Conservation (phyloP, 441 rosid species). For the Populus tomentosa region DNA sequence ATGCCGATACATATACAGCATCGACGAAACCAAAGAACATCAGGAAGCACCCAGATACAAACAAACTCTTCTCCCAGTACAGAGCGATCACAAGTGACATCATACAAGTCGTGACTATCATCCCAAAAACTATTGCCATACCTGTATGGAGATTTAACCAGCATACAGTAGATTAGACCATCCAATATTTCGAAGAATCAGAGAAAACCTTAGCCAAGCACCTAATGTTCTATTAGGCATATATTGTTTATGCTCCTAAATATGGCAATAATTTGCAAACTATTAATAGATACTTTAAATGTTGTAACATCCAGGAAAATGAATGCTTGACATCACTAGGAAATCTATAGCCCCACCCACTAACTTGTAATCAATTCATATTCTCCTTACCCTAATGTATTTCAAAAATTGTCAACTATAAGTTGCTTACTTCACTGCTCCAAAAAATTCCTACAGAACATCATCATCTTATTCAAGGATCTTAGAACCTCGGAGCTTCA, state of each 20-base stretch:
- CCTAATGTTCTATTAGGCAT: background rate
- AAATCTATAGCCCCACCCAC: background rate
- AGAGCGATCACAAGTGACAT: slow-evolving; percentile 65
- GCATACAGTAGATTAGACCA: background rate
- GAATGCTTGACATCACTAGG: background rate
- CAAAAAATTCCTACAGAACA: background rate
- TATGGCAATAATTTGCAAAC: background rate
- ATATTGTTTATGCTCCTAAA: background rate
- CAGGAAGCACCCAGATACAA: slow-evolving; percentile 40
- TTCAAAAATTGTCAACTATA: background rate
- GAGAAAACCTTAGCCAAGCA: background rate
- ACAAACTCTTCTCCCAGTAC: slow-evolving; percentile 48
- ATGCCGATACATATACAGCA: slow-evolving; percentile 42
- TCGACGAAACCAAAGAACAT: slow-evolving; percentile 50
- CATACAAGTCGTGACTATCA: slow-evolving; percentile 65
- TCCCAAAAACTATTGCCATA: slow-evolving; percentile 46
- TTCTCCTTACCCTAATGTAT: background rate
- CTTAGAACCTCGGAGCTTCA: background rate
- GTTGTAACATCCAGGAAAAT: background rate
- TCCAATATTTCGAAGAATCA: background rate
- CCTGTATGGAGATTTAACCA: slow-evolving; percentile 30
- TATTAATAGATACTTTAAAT: too few relatives aligned
- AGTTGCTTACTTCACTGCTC: background rate
- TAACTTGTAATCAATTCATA: background rate
- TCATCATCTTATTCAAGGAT: background rate